These are phyloP conservation scores for Globisporangium recalcitrans DNA, from an alignment of 352 stramenopile genomes.

Conservation along the genomic window DNA sequence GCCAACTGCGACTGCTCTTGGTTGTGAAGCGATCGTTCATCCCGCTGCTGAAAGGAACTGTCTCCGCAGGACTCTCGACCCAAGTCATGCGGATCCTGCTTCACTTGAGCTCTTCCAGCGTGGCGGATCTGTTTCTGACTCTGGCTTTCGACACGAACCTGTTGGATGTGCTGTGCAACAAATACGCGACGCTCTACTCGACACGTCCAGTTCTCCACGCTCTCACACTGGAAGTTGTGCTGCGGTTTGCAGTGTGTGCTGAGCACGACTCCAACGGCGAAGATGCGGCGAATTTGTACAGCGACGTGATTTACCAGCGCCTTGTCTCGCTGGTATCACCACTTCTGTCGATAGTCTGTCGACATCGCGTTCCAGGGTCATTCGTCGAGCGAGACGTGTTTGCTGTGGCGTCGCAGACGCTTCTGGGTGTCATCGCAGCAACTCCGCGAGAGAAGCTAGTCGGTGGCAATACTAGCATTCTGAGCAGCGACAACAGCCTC, in stretches of 20 bases:
- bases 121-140: constrained; percentile 52
- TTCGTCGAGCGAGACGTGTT: constrained; percentile 45
- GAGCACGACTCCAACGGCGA: not conserved
- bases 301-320: constrained; percentile 29
- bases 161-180: constrained; percentile 35
- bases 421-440: constrained; percentile 26
- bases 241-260: constrained; percentile 21
- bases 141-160: constrained; percentile 55
- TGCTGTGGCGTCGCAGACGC: constrained; percentile 29
- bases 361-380: constrained; percentile 48
- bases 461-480: constrained; percentile 16
- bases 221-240: constrained; percentile 37
- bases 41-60: constrained; percentile 34
- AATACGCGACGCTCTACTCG: constrained; percentile 39
- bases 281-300: constrained; percentile 8
- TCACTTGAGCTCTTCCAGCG: constrained; percentile 34
- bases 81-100: constrained; percentile 47
- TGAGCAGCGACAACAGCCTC: constrained; percentile 31
- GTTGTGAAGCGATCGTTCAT: constrained; percentile 50
- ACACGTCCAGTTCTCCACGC: constrained; percentile 39
- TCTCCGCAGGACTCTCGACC: constrained; percentile 24
- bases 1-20: constrained; percentile 42
- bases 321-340: constrained; percentile 35
- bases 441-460: constrained; percentile 24
- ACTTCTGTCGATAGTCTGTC: constrained; percentile 39